Evolutionary conservation across 768 basidiomycete species (phyloP), one percentile per base, ranked within the genome.

Genomic region (Russula olivacea): DNA sequence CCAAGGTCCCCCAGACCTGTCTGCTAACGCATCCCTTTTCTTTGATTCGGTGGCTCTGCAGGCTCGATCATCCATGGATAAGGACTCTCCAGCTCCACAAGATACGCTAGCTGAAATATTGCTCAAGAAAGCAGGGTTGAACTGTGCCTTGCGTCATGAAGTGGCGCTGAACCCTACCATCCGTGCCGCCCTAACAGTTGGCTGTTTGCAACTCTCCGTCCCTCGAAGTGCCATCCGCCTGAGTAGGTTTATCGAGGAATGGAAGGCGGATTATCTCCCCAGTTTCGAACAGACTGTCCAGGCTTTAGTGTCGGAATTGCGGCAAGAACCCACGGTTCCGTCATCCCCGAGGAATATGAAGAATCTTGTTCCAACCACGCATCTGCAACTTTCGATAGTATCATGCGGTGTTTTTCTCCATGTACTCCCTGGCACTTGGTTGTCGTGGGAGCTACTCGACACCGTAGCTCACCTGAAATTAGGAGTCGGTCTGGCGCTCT

Each of bases 351-450:
- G 43, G 15, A 49, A 23, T 30, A 25, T 23, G 8, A 58, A 41
- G 32, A 32, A 19, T 11, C 59, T 43, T 23, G 7, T 63, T 38
- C 57, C 71, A 19, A 64, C 73, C 9, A 66, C 83, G 36, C 81
- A 86, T 50, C 61, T 89, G 17, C 81, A 87, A 64, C 77, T 80
- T 5, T 77, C 78, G 30, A 60, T 91, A 10, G 69, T 72, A 5
- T 80, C 79, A 23, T 70, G 85, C 25, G 80, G 81, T 28, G 76
- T 91, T 10, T 82, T 83, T 4, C 79, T 93, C 7, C 91, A 92
- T 68, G 85, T 93, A 45, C 91, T 93, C 87, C 89, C 86, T 64
- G 90, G 89, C 21, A 93, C 90, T 1, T 93, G 91, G 91, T 73
- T 93, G 36, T 85, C 88, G 9, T 91, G 86, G 88, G 81, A 85